Evolutionary conservation across 805 yeast genomes (phyloP).

Genomic region (Schwanniomyces sp.): DNA sequence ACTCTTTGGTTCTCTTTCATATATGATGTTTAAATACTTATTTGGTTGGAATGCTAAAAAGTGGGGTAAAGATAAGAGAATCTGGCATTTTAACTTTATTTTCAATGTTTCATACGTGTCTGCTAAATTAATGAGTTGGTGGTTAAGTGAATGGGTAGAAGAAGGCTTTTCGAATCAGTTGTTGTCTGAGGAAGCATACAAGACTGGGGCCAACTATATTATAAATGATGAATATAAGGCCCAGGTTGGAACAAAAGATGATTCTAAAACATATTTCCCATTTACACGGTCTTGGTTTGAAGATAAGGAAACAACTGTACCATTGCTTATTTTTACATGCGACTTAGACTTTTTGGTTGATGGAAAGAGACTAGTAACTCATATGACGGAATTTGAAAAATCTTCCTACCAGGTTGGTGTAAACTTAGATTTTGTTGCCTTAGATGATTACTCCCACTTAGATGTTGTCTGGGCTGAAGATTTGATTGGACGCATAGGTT

Average conservation of each 20-base stretch:
- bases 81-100: constrained; percentile 73
- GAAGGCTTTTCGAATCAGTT: constrained; percentile 42
- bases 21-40: constrained; percentile 80
- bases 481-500: constrained; percentile 64
- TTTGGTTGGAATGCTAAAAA: constrained; percentile 83
- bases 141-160: constrained; percentile 54
- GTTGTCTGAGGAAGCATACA: constrained; percentile 29
- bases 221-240: constrained; percentile 12
- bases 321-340: constrained; percentile 67
- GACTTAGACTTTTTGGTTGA: constrained; percentile 76
- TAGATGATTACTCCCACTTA: constrained; percentile 75
- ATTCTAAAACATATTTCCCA: constrained; percentile 53
- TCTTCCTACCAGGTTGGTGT: constrained; percentile 30
- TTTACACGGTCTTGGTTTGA: constrained; percentile 54
- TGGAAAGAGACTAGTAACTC: constrained; percentile 64
- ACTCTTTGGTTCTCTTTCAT: constrained; percentile 64
- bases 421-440: constrained; percentile 37
- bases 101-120: constrained; percentile 86
- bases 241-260: constrained; percentile 44
- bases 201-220: constrained; percentile 24
- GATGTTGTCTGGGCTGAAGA: constrained; percentile 94
- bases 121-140: constrained; percentile 85
- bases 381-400: constrained; percentile 62
- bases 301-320: constrained; percentile 43
- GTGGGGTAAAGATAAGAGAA: constrained; percentile 60